These are phyloP conservation scores for Penicillium verhagenii DNA, from an alignment of 495 filamentous ascomycete species.

Conservation along the genomic window DNA sequence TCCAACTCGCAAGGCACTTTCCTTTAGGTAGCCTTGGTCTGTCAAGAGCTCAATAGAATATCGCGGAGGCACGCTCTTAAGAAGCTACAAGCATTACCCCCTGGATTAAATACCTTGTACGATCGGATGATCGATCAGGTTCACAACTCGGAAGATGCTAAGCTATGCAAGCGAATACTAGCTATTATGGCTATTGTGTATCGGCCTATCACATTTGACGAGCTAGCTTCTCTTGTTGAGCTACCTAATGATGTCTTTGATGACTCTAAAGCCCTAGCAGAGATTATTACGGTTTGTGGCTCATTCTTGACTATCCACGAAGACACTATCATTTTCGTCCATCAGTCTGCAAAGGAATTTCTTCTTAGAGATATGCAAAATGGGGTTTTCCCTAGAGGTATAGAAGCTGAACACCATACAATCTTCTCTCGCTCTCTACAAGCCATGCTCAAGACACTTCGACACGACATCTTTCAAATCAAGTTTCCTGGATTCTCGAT, in stretches of 20 bases:
- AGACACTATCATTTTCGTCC: constrained; percentile 1
- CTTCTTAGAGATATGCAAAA: neutral
- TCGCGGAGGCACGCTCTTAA: neutral
- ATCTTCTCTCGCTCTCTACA: neutral
- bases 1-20: constrained; percentile 10
- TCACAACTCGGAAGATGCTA: neutral
- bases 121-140: neutral
- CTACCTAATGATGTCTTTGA: neutral
- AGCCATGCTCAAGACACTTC: neutral
- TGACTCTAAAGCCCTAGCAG: neutral
- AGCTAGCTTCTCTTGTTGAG: neutral
- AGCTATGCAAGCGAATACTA: neutral
- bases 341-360: constrained; percentile 9
- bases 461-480: neutral
- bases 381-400: neutral
- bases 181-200: neutral
- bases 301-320: constrained; percentile 4
- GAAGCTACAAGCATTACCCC: neutral
- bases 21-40: constrained; percentile 2
- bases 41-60: neutral
- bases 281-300: constrained; percentile 1
- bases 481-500: neutral
- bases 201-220: neutral
- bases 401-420: neutral
- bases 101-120: neutral